These are phyloP conservation scores for Xylaria telfairii DNA, from an alignment of 495 filamentous ascomycete species.

Conservation along the genomic window DNA sequence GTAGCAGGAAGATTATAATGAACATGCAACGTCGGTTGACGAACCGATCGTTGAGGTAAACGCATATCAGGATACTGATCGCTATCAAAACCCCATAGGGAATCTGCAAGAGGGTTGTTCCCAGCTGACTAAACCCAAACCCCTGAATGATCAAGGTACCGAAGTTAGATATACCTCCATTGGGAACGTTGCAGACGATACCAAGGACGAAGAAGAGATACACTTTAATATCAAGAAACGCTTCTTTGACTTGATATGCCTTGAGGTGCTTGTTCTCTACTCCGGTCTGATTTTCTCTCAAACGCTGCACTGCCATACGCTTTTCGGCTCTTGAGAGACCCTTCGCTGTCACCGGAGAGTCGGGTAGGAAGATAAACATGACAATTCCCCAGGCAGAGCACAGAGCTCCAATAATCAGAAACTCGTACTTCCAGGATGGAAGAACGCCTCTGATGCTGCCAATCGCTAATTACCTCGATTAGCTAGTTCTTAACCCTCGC, in stretches of 20 bases:
- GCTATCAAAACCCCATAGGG: conserved; percentile 65
- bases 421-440: conserved; percentile 64
- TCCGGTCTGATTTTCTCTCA: conserved; percentile 39
- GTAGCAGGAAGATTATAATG: conserved; percentile 59
- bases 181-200: conserved; percentile 56
- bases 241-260: conserved; percentile 63
- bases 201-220: conserved; percentile 65
- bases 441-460: conserved; percentile 59
- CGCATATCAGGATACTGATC: conserved; percentile 62
- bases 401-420: conserved; percentile 54
- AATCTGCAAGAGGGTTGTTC: conserved; percentile 60
- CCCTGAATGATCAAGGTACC: conserved; percentile 67
- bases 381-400: conserved; percentile 58
- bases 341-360: conserved; percentile 54
- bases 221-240: conserved; percentile 61
- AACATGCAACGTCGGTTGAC: conserved; percentile 63
- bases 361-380: conserved; percentile 61
- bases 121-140: conserved; percentile 61
- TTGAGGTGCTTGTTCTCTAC: conserved; percentile 58
- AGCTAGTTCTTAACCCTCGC: background rate
- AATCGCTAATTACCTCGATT: conserved; percentile 35
- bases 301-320: conserved; percentile 27
- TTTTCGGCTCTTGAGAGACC: conserved; percentile 51
- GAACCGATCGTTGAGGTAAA: conserved; percentile 63
- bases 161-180: conserved; percentile 66